Evolutionary conservation across 305 asterid species (phyloP), one percentile per base, ranked within the genome.

Genomic region (Fraxinus greggii): DNA sequence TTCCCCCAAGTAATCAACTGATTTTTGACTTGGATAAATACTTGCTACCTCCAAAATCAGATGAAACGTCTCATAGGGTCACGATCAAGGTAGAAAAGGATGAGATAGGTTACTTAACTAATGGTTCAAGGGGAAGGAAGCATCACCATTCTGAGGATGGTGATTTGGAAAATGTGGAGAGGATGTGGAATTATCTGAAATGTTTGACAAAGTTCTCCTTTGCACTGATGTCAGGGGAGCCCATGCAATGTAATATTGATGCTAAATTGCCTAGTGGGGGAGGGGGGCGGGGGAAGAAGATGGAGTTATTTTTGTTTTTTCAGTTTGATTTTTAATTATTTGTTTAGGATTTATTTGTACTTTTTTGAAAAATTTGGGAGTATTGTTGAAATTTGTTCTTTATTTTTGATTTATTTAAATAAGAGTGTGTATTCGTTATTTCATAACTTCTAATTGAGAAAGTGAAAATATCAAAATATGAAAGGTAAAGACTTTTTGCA

Each of bases 191-290:
- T 85, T 96, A 72, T 92, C 94, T 32, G 97, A 94, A 85, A 81
- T 93, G 92, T 93, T 96, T 75, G 99, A 96, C 80, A 84, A 85
- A 65, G 94, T 94, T 74, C 93, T 94, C 23, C 97, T 94, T 77
- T 93, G 87, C 85, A 45, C 79, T 29, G 88, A 91, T 81, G 79
- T 63, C 75, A 89, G 93, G 80, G 15, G 88, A 86, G 81, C 61
- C 88, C 3, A 59, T 13, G 7, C 48, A 83, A 74, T 42, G 84
- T 48, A 48, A 42, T 38, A 40, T 77, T 48, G 82, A 78, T 78
- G 73, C 31, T 40, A 65, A 79, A 31, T 77, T 69, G 65, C 75
- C 84, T 1, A 51, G 65, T 76, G 81, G 54, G 9, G 40, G 12
- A 2, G 12, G 42, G 42, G 42, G 42, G 0, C 5, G 33, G 3